Conservation (phyloP, 345 rosid genomes). For the Dimocarpus longan region DNA sequence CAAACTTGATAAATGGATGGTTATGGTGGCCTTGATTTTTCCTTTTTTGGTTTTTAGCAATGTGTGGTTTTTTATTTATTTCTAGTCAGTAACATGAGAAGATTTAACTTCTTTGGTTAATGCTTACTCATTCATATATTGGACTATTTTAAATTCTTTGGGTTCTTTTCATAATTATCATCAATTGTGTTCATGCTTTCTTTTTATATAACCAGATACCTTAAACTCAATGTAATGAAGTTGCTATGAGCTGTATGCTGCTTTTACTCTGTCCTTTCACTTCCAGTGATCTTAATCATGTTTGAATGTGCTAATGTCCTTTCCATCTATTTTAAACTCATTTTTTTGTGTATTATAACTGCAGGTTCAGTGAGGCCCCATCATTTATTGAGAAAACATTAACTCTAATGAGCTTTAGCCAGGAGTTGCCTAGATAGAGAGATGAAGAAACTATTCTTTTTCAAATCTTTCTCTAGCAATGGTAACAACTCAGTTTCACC, state of each 20-base stretch:
- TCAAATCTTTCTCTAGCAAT: conserved; percentile 61
- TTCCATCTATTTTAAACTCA: conserved; percentile 14
- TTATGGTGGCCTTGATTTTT: not conserved
- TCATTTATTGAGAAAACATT: conserved; percentile 12
- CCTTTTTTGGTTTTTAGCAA: not conserved
- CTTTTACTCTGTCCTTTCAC: conserved; percentile 4
- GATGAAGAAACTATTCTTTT: conserved; percentile 93
- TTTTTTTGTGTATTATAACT: conserved; percentile 25
- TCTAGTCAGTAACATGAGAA: not conserved
- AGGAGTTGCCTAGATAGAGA: conserved; percentile 28
- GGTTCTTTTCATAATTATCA: conserved; percentile 26
- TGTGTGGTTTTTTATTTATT: not conserved
- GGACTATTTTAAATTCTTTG: not conserved
- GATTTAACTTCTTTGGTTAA: not conserved
- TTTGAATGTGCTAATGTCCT: conserved; percentile 20
- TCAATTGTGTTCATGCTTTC: conserved; percentile 14
- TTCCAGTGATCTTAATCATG: conserved; percentile 26
- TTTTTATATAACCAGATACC: conserved; percentile 1
- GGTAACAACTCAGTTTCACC: conserved; percentile 39
- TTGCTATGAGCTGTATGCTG: conserved; percentile 30
- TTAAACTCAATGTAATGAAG: conserved; percentile 6
- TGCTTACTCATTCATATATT: not conserved
- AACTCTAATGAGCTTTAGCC: conserved; percentile 25
- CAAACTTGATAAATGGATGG: no score
- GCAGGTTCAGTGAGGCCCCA: conserved; percentile 42